Base-by-base conservation (phyloP, 495 filamentous ascomycete species). In the Xylaria intraflava region DNA sequence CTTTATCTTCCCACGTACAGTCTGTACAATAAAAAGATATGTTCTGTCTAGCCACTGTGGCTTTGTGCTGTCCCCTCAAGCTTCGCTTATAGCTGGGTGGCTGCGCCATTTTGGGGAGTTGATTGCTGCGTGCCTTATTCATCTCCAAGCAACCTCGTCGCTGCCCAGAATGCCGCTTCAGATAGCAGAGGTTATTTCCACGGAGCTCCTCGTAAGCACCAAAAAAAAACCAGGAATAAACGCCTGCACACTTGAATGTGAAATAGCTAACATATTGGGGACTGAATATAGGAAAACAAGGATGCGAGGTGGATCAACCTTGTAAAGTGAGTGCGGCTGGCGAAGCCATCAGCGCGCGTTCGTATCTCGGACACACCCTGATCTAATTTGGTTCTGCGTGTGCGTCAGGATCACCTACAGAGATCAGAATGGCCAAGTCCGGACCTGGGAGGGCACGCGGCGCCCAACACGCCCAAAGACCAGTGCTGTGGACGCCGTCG, bases 401-500 rank as follows among this genome's bases (percentile, higher is more conserved):
- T 9, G 27, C 20, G n/a, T 31, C 23, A 85, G 83, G 57, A 84
- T 80, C 27, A 85, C 76, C 6, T 88, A 87, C 64, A 67, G 65
- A 23, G 83, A 86, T 49, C 80, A 83, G 5, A 69, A 78, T 20
- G 84, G 84, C 8, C 70, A 80, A 19, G 61, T 80, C 44, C 75
- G 85, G 57, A 83, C 77, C 2, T 88, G 85, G 85, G 85, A 88
- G 64, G 85, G 83, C 16, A 82, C 78, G 20, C 81, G 81, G 53
- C 76, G 85, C 14, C 74, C 75, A 62, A 85, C 82, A 14, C 80
- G 83, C 1, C 83, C 85, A 0, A 71, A 72, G 36, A 72, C 75
- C 43, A 79, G 81, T 35, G 72, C 72, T 33, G 82, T 89, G 36
- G 88, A 91, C 60, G 88, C 85, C 22, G 87, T 93, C 6, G 86